phyloP scores from a whole-genome alignment of 2,329 filamentous ascomycete species.

The Fusarium temperatum region DNA sequence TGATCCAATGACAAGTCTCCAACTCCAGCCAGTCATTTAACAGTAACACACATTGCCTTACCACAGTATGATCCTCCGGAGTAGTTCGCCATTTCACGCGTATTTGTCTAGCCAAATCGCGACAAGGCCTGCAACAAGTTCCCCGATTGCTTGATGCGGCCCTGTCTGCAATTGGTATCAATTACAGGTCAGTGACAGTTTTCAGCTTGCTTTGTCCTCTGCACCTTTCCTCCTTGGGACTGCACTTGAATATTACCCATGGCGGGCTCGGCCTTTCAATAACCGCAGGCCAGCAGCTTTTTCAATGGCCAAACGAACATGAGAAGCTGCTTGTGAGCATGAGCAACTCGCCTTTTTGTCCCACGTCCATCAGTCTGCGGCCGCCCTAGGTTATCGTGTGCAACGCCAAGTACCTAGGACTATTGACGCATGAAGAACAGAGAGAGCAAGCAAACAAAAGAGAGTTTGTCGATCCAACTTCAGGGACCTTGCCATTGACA shows the following conservation, averaged over 20 bases:
- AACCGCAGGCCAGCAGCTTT: constrained; percentile 20
- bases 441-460: neutral
- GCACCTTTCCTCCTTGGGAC: constrained; percentile 37
- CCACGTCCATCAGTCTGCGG: constrained; percentile 21
- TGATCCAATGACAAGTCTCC: neutral
- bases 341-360: constrained; percentile 31
- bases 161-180: neutral
- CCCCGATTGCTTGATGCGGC: constrained; percentile 8
- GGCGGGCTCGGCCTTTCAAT: constrained; percentile 25
- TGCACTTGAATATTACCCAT: constrained; percentile 21
- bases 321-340: constrained; percentile 8
- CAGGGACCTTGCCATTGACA: constrained; percentile 19
- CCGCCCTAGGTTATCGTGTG: constrained; percentile 19
- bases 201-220: constrained; percentile 39
- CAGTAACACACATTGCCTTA: constrained; percentile 3
- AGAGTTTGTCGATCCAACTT: constrained; percentile 3
- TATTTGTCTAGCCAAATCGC: constrained; percentile 16
- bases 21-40: neutral
- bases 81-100: constrained; percentile 20
- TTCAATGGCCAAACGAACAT: neutral
- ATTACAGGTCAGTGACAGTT: constrained; percentile 10
- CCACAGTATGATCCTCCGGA: neutral
- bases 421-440: neutral
- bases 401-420: constrained; percentile 7
- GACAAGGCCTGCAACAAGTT: constrained; percentile 10